These are phyloP conservation scores for Eragrostis curvula DNA, from an alignment of 176 grass and related monocot species.

Conservation along the genomic window DNA sequence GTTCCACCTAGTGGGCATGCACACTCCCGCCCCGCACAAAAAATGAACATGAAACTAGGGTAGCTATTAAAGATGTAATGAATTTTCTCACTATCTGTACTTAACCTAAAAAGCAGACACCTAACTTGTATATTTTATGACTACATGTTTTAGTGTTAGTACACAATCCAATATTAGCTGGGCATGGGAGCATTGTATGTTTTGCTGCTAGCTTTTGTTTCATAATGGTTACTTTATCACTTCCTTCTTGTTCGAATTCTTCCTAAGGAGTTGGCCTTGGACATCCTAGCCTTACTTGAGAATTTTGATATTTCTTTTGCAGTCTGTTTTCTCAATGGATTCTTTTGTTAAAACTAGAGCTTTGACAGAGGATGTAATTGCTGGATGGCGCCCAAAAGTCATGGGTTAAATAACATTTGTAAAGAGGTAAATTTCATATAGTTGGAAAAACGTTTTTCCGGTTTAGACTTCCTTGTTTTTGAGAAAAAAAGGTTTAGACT, in stretches of 20 bases:
- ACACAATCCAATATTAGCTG: not conserved
- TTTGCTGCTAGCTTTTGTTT: not conserved
- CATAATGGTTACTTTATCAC: not conserved
- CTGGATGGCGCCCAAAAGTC: conserved; percentile 94
- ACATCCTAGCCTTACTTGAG: conserved; percentile 20
- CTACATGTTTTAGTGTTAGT: not conserved
- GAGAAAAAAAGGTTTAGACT: too few relatives aligned
- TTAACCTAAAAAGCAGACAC: conserved; percentile 5
- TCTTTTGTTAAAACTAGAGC: conserved; percentile 88
- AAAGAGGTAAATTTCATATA: conserved; percentile 45
- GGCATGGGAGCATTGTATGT: not conserved
- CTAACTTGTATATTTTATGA: not conserved
- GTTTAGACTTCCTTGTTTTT: too few relatives aligned
- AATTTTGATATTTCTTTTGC: conserved; percentile 43
- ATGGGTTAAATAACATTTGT: conserved; percentile 55
- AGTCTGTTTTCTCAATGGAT: conserved; percentile 86
- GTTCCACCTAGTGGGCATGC: not conserved
- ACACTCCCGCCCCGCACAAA: not conserved
- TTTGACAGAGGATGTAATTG: conserved; percentile 83
- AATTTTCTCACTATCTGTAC: not conserved
- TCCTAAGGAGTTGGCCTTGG: conserved; percentile 13
- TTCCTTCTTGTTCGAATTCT: not conserved
- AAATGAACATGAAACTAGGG: conserved; percentile 19
- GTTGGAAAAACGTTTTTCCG: too few relatives aligned
- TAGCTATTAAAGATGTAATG: conserved; percentile 19